Evolutionary conservation across 164 flowering plant species (phyloP).

Genomic region (Stephania japonica): DNA sequence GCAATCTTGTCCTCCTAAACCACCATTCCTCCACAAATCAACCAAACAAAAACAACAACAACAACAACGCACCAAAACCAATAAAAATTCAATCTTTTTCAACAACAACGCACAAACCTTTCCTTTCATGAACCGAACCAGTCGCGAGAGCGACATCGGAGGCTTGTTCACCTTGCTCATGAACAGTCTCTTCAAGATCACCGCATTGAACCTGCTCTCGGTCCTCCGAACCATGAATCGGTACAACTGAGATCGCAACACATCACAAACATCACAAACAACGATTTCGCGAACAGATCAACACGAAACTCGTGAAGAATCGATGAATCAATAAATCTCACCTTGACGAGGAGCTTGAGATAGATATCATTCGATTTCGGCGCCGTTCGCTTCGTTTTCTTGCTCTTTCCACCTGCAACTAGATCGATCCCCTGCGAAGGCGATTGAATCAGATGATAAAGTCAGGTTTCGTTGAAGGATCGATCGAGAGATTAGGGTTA

Average conservation of each 20-base stretch:
- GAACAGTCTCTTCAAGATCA: constrained; percentile 5
- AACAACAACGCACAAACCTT: background rate
- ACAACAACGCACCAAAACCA: too few relatives aligned
- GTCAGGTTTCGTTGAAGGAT: background rate
- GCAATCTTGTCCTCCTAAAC: background rate
- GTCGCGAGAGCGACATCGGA: background rate
- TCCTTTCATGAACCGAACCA: background rate
- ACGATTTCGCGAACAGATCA: background rate
- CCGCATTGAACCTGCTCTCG: constrained; percentile 2
- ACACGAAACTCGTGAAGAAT: background rate
- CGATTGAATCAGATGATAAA: background rate
- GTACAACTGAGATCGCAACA: background rate
- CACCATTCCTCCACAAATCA: background rate
- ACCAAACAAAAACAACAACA: too few relatives aligned
- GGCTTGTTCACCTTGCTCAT: constrained; percentile 4
- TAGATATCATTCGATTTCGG: constrained; percentile 22
- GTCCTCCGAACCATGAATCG: background rate
- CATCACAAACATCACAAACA: background rate
- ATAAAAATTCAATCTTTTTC: too few relatives aligned
- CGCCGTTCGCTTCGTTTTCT: constrained; percentile 18
- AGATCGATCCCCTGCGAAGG: constrained; percentile 16
- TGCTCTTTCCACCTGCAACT: constrained; percentile 19
- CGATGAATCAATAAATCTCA: background rate
- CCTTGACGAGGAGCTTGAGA: constrained; percentile 21
- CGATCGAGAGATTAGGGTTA: background rate